These are phyloP conservation scores for Saccharomycopsis babjevae DNA, from an alignment of 805 yeast species.

Conservation along the genomic window DNA sequence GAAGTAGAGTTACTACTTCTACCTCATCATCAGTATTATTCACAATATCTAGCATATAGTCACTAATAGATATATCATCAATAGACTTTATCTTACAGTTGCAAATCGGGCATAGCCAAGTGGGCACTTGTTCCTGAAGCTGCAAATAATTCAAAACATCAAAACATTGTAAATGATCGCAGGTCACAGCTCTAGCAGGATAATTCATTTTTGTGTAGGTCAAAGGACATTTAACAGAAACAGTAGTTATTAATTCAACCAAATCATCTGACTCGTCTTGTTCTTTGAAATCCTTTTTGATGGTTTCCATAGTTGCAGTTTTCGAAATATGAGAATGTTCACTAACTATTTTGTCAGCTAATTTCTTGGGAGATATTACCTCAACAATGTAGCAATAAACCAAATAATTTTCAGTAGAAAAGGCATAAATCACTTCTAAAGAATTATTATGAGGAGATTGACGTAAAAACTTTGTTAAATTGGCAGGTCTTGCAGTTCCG, in stretches of 20 bases:
- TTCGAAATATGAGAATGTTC: slow-evolving; percentile 42
- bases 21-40: slow-evolving; percentile 40
- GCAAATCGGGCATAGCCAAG: slow-evolving; percentile 89
- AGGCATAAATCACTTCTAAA: slow-evolving; percentile 48
- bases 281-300: slow-evolving; percentile 25
- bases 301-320: slow-evolving; percentile 38
- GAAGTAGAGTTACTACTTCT: slow-evolving; percentile 55
- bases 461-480: slow-evolving; percentile 46
- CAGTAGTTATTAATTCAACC: slow-evolving; percentile 51
- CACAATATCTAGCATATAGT: slow-evolving; percentile 58
- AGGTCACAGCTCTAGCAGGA: slow-evolving; percentile 62
- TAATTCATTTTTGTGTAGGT: slow-evolving; percentile 56
- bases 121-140: slow-evolving; percentile 68
- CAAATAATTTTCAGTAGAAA: slow-evolving; percentile 39
- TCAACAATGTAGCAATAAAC: slow-evolving; percentile 54
- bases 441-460: slow-evolving; percentile 29
- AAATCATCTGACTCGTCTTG: slow-evolving; percentile 62
- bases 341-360: slow-evolving; percentile 32
- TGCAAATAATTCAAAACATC: slow-evolving; percentile 68
- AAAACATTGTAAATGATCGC: slow-evolving; percentile 81
- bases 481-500: slow-evolving; percentile 78
- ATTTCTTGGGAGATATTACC: slow-evolving; percentile 29
- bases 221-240: slow-evolving; percentile 72
- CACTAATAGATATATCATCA: slow-evolving; percentile 60
- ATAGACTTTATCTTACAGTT: slow-evolving; percentile 35